phyloP scores from a whole-genome alignment of 805 yeast species.

The Saccharomycopsis oosterbeekiorum region DNA sequence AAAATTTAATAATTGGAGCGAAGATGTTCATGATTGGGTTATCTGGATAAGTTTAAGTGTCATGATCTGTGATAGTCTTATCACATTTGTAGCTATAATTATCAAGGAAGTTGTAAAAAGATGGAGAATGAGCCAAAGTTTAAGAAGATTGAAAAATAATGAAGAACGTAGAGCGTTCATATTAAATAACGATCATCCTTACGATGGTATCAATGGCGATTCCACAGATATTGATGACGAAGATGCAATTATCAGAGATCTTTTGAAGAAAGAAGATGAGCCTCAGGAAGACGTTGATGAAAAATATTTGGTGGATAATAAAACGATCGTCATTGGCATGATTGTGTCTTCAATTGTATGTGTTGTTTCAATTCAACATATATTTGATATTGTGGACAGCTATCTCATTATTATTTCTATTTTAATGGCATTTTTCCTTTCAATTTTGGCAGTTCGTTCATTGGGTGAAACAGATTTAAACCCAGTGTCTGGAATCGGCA shows the following conservation, averaged over 20 bases:
- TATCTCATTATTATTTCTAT: slow-evolving; percentile 63
- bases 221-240: slow-evolving; percentile 21
- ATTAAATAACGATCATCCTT: background rate
- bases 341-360: slow-evolving; percentile 59
- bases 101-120: slow-evolving; percentile 30
- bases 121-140: background rate
- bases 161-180: background rate
- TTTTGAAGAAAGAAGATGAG: slow-evolving; percentile 20
- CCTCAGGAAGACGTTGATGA: slow-evolving; percentile 24
- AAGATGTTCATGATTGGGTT: slow-evolving; percentile 96
- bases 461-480: slow-evolving; percentile 94
- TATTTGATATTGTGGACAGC: slow-evolving; percentile 63
- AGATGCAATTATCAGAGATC: slow-evolving; percentile 5
- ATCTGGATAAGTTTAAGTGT: slow-evolving; percentile 88
- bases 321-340: slow-evolving; percentile 50
- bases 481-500: slow-evolving; percentile 96
- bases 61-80: slow-evolving; percentile 86
- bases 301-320: slow-evolving; percentile 42
- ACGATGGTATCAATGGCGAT: background rate
- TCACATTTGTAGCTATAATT: slow-evolving; percentile 61
- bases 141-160: background rate
- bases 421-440: slow-evolving; percentile 63
- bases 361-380: slow-evolving; percentile 46
- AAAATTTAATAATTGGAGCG: slow-evolving; percentile 81
- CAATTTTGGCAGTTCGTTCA: slow-evolving; percentile 85